Base-by-base conservation (phyloP, 257 asterid genomes). In the Lavandula angustifolia region DNA sequence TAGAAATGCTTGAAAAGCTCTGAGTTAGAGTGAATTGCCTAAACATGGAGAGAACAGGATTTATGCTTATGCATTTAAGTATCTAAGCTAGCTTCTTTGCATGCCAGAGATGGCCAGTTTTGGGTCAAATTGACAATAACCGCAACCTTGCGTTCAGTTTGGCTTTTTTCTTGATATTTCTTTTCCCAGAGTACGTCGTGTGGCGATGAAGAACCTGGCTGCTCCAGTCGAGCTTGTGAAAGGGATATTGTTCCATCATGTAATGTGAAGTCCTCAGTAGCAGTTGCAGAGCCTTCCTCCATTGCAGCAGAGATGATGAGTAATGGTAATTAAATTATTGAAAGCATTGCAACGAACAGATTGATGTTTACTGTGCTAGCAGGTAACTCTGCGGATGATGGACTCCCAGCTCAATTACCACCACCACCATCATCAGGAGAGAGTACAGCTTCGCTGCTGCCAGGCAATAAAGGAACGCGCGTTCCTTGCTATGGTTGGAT, bases 401-500 rank as follows among this genome's bases (percentile, higher is more conserved):
- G 1, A 4, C 11, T 38, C 43, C 43, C 11, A 9, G 43, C 43
- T 38, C 11, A 38, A 38, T 38, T 5, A 6, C 42, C 42, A 9
- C 3, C 43, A 38, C 11, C 43, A 38, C n/a, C n/a, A n/a, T n/a
- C n/a, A n/a, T 8, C 43, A 38, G 18, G 10, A 9, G 64, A 14
- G 16, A 9, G 1, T 57, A 16, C 13, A n/a, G n/a, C 9, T 42
- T 1, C 5, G 41, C 9, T 11, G 60, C 3, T 53, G 11, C 54
- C 71, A 34, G 44, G 58, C 44, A 51, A 17, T 8, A 40, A 44
- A 29, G 50, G 16, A 27, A 75, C 58, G 54, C 76, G 50, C 9
- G 7, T 16, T 34, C 91, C 84, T 1, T 78, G 85, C 72, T 78
- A 80, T 65, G 95, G 91, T 43, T 87, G 89, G 91, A 73, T 87